Evolutionary conservation across 2,329 filamentous ascomycete genomes (phyloP).

Genomic region (Ceratocystis colombiana): DNA sequence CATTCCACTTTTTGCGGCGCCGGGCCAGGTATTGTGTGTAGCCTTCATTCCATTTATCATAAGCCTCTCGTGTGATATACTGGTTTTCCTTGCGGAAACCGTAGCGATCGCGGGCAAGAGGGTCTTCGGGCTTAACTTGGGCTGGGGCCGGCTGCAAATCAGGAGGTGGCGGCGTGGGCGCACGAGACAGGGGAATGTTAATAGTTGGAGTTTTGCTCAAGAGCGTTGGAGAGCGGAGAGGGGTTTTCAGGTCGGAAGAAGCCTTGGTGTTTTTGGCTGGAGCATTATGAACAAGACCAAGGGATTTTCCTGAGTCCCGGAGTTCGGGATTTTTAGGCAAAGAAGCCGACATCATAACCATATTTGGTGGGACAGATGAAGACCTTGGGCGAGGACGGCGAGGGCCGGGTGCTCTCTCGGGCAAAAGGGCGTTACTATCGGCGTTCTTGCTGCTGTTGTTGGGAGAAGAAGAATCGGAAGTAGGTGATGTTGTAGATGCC

Average conservation of each 20-base stretch:
- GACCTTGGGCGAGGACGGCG: conserved; percentile 28
- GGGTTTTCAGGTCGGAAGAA: conserved; percentile 8
- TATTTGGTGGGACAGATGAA: conserved; percentile 32
- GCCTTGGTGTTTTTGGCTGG: neutral
- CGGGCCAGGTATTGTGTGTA: conserved; percentile 68
- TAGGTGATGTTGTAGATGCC: neutral
- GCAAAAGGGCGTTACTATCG: conserved; percentile 12
- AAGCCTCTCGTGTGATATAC: conserved; percentile 64
- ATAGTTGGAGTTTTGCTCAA: conserved; percentile 23
- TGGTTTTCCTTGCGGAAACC: conserved; percentile 85
- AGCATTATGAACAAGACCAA: conserved; percentile 30
- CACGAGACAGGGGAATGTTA: conserved; percentile 25
- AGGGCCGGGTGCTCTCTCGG: conserved; percentile 12
- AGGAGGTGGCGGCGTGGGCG: conserved; percentile 27
- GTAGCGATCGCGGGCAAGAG: conserved; percentile 61
- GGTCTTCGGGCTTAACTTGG: conserved; percentile 39
- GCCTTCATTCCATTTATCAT: conserved; percentile 66
- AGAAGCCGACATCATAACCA: conserved; percentile 26
- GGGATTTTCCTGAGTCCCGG: conserved; percentile 44
- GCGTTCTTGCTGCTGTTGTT: neutral
- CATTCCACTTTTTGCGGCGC: conserved; percentile 71
- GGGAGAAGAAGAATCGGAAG: neutral
- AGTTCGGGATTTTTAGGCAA: conserved; percentile 32
- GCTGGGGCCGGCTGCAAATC: conserved; percentile 29
- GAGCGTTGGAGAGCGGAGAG: conserved; percentile 24